Conservation (phyloP, 2,329 filamentous ascomycete species). For the Microascus cirrosus region DNA sequence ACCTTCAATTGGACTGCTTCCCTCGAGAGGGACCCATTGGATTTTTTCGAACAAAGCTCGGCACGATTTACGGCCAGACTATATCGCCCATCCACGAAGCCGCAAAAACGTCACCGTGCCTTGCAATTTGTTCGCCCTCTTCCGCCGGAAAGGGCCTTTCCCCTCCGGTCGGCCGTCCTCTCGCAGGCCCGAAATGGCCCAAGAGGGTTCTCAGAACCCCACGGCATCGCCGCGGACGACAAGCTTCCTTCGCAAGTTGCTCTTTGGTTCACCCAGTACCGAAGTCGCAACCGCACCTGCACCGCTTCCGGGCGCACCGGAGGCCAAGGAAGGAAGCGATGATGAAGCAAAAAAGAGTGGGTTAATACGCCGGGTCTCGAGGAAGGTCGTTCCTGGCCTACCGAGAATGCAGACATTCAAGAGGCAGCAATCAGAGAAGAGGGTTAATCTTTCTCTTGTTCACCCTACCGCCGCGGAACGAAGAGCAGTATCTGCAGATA, state of each 20-base stretch:
- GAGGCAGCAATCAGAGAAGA: slow-evolving; percentile 70
- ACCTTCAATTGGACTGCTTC: background rate
- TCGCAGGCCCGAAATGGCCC: slow-evolving; percentile 3
- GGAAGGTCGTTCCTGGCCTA: slow-evolving; percentile 63
- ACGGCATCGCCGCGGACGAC: background rate
- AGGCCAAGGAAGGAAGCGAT: background rate
- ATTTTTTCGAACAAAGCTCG: background rate
- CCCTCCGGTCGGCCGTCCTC: background rate
- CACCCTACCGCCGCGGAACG: slow-evolving; percentile 54
- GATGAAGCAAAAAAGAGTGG: background rate
- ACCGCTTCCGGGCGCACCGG: background rate
- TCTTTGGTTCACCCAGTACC: background rate
- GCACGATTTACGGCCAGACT: background rate
- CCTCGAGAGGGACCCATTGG: background rate
- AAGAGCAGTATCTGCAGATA: slow-evolving; percentile 58
- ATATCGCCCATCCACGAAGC: background rate
- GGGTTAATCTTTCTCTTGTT: slow-evolving; percentile 59
- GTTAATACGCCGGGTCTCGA: slow-evolving; percentile 1
- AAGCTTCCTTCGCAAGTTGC: slow-evolving; percentile 1
- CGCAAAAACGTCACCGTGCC: background rate
- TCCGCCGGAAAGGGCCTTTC: background rate
- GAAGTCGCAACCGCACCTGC: background rate
- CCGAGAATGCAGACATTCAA: slow-evolving; percentile 71
- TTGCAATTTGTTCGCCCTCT: background rate
- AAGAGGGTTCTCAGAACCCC: background rate